Base-by-base conservation (phyloP, 192 early-diverging fungal species). In the Coemansia sp. region DNA sequence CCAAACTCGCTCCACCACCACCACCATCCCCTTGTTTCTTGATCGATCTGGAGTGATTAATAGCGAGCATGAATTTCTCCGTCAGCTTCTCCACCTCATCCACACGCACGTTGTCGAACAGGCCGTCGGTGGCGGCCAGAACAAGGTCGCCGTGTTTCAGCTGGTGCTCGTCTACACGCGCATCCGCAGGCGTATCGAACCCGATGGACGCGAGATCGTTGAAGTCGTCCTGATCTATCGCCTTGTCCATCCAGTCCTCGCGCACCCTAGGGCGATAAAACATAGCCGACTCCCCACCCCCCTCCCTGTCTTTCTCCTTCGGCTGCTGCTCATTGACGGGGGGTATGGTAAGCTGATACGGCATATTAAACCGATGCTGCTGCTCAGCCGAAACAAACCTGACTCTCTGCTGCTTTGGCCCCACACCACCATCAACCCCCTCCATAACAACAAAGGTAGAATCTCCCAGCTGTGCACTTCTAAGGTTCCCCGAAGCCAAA, bases 331-430 rank as follows among this genome's bases (percentile, higher is more conserved):
- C 64, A 32, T 58, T 59, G 22, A 50, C 53, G 2, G 77, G 77
- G 19, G 68, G 77, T 10, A 81, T 75, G 9, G 73, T 81, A 47
- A 81, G 55, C 56, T 81, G 78, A 39, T 66, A 81, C 5, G 78
- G 78, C 73, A 71, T 75, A 46, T 81, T 81, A 61, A 81, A 81
- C 14, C 68, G 60, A 52, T 81, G 78, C 63, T 81, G 73, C 49
- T 81, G 78, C 55, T 81, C 78, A 6, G 78, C 56, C 5, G 73
- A 68, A 18, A 70, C 70, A 36, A 69, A 72, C 28, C 27, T 11
- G 13, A 29, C 52, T 29, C 4, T 14, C 36, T 50, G 39, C 28
- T 66, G 60, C 23, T 58, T 45, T 24, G n/a, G 20, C 10, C 30
- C 35, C 9, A 27, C 49, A 4, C n/a, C n/a, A n/a, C n/a, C n/a